A percentile compares a stretch with the other conserved stretches of the same genome.
Conservation (phyloP, 768 basidiomycete species). For the Boletus rex-veris region DNA sequence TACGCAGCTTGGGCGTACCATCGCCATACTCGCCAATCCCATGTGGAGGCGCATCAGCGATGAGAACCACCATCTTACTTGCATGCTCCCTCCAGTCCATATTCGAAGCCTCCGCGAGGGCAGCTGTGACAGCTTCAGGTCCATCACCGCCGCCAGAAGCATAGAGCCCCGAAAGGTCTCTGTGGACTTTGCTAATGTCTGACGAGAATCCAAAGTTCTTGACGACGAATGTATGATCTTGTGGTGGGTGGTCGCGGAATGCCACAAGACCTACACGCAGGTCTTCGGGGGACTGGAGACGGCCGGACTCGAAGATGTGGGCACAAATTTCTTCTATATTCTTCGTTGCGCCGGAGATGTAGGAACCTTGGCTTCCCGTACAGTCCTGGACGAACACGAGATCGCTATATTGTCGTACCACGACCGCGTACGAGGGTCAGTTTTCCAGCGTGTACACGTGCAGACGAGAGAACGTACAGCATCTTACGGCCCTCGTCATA, state of each 20-base stretch:
- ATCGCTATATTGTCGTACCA: slow-evolving; percentile 49
- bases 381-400: slow-evolving; percentile 95
- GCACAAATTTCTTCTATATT: slow-evolving; percentile 96
- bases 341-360: slow-evolving; percentile 91
- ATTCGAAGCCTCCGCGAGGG: slow-evolving; percentile 76
- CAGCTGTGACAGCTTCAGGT: slow-evolving; percentile 95
- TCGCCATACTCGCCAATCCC: slow-evolving; percentile 97
- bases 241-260: slow-evolving; percentile 95
- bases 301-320: slow-evolving; percentile 91
- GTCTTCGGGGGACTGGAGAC: slow-evolving; percentile 82
- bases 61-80: slow-evolving; percentile 94
- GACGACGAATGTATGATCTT: slow-evolving; percentile 92
- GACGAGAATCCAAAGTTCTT: slow-evolving; percentile 95
- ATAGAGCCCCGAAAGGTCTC: slow-evolving; percentile 77
- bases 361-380: slow-evolving; percentile 87
- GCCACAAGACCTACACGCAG: slow-evolving; percentile 90
- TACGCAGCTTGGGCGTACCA: slow-evolving; percentile 46
- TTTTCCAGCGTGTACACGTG: slow-evolving; percentile 2
- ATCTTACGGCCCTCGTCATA: slow-evolving; percentile 56
- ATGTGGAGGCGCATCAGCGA: slow-evolving; percentile 97
- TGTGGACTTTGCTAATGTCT: slow-evolving; percentile 83
- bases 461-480: slow-evolving; percentile 51
- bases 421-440: slow-evolving; percentile 9
- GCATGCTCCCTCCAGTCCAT: slow-evolving; percentile 90
- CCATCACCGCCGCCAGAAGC: slow-evolving; percentile 93